Evolutionary conservation across 2,329 filamentous ascomycete species (phyloP), one percentile per base, ranked within the genome.

Genomic region (Pseudopithomyces maydicus): DNA sequence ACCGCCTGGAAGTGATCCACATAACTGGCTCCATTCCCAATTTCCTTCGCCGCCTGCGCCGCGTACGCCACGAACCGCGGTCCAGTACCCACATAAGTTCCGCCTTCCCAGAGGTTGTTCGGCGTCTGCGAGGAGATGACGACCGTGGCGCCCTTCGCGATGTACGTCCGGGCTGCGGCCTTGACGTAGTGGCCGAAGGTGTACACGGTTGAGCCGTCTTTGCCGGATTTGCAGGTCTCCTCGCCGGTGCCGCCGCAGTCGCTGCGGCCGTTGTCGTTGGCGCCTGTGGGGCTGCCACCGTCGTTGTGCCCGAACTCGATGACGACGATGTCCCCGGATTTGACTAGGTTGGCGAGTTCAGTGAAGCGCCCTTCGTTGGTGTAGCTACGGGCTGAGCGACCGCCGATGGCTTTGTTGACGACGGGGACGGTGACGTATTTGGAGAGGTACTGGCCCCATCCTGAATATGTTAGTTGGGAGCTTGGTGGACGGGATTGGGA

Each of bases 231-330:
- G 72, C 85, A 87, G 0, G 80, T 83, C 67, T 88, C 80, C 6
- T 69, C 69, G 14, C 84, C 84, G 0, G 79, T 75, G 2, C 85
- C 85, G 1, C 76, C 69, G 57, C 88, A 90, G 63, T 84, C 86
- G 1, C 82, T 84, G 14, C 87, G 81, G 0, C 84, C 84, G 63
- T 90, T 89, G 70, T 90, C 88, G 1, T 68, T 74, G 1, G 71
- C 72, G 1, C 71, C 72, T 2, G 70, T 74, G 1, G 86, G 76
- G 0, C 81, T 81, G 1, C 88, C 86, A 19, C 87, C 88, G 63
- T 90, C 88, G 65, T 91, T 91, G 78, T 90, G 88, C 0, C 88
- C 88, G 65, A 90, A 89, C 65, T 90, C 88, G 52, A 90, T 89
- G 52, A 90, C 79, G 1, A 90, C 87, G 73, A 85, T 88, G 72